Evolutionary conservation across 1,284 basidiomycete species (phyloP).

Genomic region (Psilocybe mexicana): DNA sequence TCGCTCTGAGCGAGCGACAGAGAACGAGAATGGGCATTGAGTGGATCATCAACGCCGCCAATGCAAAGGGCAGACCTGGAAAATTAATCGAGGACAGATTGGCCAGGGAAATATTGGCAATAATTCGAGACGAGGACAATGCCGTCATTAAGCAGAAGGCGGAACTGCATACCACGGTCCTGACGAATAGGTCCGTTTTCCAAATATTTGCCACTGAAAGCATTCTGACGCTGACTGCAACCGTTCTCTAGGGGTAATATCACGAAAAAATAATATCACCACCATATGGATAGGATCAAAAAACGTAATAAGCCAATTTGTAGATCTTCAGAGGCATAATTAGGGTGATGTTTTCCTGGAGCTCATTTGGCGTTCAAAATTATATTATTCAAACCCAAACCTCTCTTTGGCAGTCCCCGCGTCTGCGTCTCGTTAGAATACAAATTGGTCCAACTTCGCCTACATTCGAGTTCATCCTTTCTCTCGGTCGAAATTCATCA

Average conservation of each 20-base stretch:
- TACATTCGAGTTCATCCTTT: too few relatives aligned
- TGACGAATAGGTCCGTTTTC: conserved; percentile 74
- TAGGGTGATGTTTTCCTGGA: too few relatives aligned
- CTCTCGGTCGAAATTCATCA: too few relatives aligned
- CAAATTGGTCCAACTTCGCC: too few relatives aligned
- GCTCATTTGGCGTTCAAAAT: too few relatives aligned
- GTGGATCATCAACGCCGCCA: conserved; percentile 66
- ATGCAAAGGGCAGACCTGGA: conserved; percentile 50
- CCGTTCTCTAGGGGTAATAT: conserved; percentile 7
- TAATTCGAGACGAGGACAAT: conserved; percentile 56
- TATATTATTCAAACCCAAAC: too few relatives aligned
- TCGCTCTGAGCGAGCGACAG: conserved; percentile 78
- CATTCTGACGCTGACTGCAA: neutral
- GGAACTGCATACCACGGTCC: conserved; percentile 69
- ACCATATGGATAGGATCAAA: neutral
- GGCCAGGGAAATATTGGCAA: conserved; percentile 72
- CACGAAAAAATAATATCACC: neutral
- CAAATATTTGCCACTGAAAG: neutral
- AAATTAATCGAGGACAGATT: conserved; percentile 63
- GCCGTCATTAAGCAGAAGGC: conserved; percentile 61
- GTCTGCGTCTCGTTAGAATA: too few relatives aligned
- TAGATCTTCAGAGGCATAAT: too few relatives aligned
- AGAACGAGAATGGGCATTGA: conserved; percentile 64
- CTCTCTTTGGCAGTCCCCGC: too few relatives aligned
- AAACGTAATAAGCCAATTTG: too few relatives aligned